Percentiles rank a stretch among this genome's conserved stretches.
These are phyloP conservation scores for Colletotrichum caudatum DNA, from an alignment of 2,329 filamentous ascomycete species.

Conservation along the genomic window DNA sequence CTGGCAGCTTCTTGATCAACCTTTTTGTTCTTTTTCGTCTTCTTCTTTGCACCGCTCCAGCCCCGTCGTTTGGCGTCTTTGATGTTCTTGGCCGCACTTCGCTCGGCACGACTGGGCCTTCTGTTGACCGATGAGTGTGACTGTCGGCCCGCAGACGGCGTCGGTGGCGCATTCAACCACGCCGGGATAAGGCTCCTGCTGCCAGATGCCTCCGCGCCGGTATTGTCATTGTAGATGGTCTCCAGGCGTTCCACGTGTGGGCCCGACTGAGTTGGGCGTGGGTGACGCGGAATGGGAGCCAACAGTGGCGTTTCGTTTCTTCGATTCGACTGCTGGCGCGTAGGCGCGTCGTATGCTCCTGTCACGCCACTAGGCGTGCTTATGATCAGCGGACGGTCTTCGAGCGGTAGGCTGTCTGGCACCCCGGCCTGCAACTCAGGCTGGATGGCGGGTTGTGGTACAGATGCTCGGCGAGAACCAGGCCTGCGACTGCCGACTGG, in stretches of 20 bases:
- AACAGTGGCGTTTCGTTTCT: conserved; percentile 60
- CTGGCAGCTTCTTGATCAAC: conserved; percentile 56
- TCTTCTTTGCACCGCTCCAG: conserved; percentile 60
- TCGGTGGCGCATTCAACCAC: conserved; percentile 52
- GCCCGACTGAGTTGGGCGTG: conserved; percentile 53
- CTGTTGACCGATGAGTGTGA: conserved; percentile 59
- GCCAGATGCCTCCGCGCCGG: conserved; percentile 26
- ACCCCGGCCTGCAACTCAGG: conserved; percentile 26
- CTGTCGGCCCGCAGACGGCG: conserved; percentile 51
- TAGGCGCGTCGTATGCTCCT: conserved; percentile 64
- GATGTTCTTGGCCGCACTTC: conserved; percentile 72
- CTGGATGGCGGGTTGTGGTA: conserved; percentile 36
- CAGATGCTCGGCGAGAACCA: conserved; percentile 36
- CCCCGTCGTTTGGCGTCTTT: conserved; percentile 69
- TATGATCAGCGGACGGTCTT: conserved; percentile 70
- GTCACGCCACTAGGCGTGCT: conserved; percentile 69
- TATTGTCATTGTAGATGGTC: conserved; percentile 61
- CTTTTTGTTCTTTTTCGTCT: conserved; percentile 53
- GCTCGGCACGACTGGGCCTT: conserved; percentile 67
- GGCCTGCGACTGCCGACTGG: conserved; percentile 53
- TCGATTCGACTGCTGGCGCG: conserved; percentile 49
- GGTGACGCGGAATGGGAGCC: conserved; percentile 66
- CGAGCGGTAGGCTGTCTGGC: conserved; percentile 43
- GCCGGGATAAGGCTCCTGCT: conserved; percentile 45
- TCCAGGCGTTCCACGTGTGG: conserved; percentile 65